These are phyloP conservation scores for Avicennia marina DNA, from an alignment of 257 asterid species.

Conservation along the genomic window DNA sequence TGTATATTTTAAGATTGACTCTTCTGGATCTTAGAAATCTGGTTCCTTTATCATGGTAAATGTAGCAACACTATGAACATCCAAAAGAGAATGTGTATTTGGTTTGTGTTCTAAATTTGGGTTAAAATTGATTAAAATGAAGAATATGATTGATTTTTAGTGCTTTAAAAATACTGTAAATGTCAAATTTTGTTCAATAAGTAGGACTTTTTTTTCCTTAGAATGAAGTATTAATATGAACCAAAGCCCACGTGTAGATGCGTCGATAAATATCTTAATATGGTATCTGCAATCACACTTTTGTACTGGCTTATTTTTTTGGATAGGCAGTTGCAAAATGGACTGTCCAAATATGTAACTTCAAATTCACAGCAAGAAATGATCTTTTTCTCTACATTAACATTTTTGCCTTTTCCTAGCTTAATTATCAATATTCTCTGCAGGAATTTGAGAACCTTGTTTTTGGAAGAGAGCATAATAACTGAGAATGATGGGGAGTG, in stretches of 20 bases:
- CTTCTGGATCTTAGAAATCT: not conserved
- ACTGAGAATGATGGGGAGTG: slow-evolving; percentile 50
- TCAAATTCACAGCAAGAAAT: not conserved
- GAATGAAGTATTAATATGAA: too few species aligned
- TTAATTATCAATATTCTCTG: not conserved
- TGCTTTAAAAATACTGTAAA: too few species aligned
- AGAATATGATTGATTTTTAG: too few species aligned
- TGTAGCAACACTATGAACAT: not conserved
- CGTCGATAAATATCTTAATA: not conserved
- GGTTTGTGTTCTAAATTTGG: too few species aligned
- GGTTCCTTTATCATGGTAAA: not conserved
- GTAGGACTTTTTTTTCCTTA: too few species aligned
- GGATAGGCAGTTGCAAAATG: not conserved
- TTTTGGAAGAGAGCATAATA: slow-evolving; percentile 48
- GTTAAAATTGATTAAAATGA: too few species aligned
- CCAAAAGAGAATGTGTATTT: too few species aligned
- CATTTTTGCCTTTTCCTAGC: too few species aligned
- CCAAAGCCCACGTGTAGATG: not conserved
- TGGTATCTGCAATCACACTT: not conserved
- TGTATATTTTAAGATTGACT: not conserved
- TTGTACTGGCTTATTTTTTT: not conserved
- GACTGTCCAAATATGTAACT: not conserved
- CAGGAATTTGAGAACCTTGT: slow-evolving; percentile 39
- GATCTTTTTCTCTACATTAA: too few species aligned
- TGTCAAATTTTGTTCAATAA: too few species aligned